phyloP scores from a whole-genome alignment of 2,329 filamentous ascomycete species.

The Coniochaeta sp. region DNA sequence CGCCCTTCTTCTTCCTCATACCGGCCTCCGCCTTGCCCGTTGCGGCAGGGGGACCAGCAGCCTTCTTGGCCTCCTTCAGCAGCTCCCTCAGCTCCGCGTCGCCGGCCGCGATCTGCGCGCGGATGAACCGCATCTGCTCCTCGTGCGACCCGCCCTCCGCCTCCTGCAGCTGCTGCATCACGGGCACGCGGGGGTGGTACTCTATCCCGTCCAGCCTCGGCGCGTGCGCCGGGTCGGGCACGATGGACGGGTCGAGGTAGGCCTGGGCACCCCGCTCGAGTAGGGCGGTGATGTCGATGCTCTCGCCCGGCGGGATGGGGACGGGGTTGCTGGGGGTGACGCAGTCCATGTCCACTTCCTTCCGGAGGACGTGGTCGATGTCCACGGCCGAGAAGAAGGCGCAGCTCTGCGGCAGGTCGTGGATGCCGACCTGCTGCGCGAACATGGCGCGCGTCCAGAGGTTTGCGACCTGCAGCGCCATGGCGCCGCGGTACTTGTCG shows the following conservation, averaged over 20 bases:
- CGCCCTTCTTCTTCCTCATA: neutral
- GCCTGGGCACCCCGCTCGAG: slow-evolving; percentile 65
- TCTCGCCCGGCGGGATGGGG: slow-evolving; percentile 78
- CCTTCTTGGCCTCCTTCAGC: slow-evolving; percentile 27
- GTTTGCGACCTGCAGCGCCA: slow-evolving; percentile 91
- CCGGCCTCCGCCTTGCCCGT: neutral
- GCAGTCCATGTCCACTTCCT: slow-evolving; percentile 98
- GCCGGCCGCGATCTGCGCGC: slow-evolving; percentile 71
- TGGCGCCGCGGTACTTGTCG: slow-evolving; percentile 81
- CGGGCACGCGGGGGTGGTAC: slow-evolving; percentile 65
- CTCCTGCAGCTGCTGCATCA: slow-evolving; percentile 67
- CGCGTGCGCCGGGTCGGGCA: slow-evolving; percentile 41
- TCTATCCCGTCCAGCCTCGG: slow-evolving; percentile 54
- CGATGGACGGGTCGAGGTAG: slow-evolving; percentile 56
- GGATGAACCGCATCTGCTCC: slow-evolving; percentile 57
- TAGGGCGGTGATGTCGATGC: slow-evolving; percentile 72
- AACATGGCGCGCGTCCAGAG: slow-evolving; percentile 98
- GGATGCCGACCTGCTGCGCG: slow-evolving; percentile 89
- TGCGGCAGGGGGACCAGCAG: neutral
- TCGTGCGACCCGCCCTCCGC: slow-evolving; percentile 32
- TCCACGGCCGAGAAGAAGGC: slow-evolving; percentile 96
- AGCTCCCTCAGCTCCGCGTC: slow-evolving; percentile 70
- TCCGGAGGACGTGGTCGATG: slow-evolving; percentile 89
- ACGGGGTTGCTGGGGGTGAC: slow-evolving; percentile 78
- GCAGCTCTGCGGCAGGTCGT: slow-evolving; percentile 88